A percentile compares a stretch with the other conserved stretches of the same genome.
These are phyloP conservation scores for Fusarium sp. DNA, from an alignment of 2,329 filamentous ascomycete species.

Conservation along the genomic window DNA sequence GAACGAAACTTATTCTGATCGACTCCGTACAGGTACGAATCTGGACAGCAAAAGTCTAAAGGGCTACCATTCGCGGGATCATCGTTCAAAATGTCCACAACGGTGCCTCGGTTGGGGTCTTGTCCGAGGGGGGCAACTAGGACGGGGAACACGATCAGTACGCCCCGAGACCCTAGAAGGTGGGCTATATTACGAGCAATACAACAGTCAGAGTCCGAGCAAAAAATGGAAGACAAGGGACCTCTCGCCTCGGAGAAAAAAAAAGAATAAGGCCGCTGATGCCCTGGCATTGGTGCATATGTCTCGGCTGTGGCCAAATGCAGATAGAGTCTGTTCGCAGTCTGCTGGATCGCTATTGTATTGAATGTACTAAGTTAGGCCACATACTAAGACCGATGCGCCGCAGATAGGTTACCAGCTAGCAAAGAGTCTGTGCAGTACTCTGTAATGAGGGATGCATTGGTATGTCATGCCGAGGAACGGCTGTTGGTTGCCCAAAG, in stretches of 20 bases:
- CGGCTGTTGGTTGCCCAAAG: constrained; percentile 18
- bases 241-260: constrained; percentile 1
- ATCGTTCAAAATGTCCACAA: neutral
- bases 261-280: neutral
- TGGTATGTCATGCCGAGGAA: constrained; percentile 6
- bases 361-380: neutral
- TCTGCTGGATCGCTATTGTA: neutral
- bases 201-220: neutral
- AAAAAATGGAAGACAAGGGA: neutral
- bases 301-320: constrained; percentile 1
- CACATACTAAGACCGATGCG: neutral
- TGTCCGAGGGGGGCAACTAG: constrained; percentile 1
- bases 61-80: constrained; percentile 15
- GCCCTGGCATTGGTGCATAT: constrained; percentile 11
- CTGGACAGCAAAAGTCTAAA: constrained; percentile 21
- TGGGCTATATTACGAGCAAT: neutral
- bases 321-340: constrained; percentile 5
- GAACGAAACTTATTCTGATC: constrained; percentile 3
- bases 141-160: constrained; percentile 5
- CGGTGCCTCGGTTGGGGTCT: constrained; percentile 19
- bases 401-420: neutral
- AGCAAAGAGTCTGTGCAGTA: neutral
- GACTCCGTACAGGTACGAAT: neutral
- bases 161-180: neutral
- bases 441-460: neutral